Percentiles rank a stretch among this genome's conserved stretches.
Evolutionary conservation across 2,329 filamentous ascomycete species (phyloP).

Genomic region (Graphilbum fragrans): DNA sequence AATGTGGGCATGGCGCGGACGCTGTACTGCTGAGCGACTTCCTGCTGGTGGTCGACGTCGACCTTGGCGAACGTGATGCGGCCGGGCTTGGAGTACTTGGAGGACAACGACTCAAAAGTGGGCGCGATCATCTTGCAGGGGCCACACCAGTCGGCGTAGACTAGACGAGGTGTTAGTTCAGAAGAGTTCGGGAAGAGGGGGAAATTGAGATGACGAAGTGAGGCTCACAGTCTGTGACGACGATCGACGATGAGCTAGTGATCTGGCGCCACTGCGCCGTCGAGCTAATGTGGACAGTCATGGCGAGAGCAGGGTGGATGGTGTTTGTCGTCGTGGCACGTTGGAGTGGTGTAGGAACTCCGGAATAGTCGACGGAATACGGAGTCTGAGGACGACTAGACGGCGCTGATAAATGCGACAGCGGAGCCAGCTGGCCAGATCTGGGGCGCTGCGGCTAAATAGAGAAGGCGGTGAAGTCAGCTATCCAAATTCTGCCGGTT

Average conservation of each 20-base stretch:
- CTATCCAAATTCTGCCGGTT: slow-evolving; percentile 13
- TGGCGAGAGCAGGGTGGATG: slow-evolving; percentile 12
- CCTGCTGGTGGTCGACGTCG: slow-evolving; percentile 73
- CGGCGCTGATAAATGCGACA: too few relatives aligned
- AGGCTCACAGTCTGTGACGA: slow-evolving; percentile 70
- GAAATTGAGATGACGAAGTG: not conserved
- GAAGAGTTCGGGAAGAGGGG: slow-evolving; percentile 10
- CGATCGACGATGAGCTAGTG: slow-evolving; percentile 61
- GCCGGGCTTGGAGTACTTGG: slow-evolving; percentile 67
- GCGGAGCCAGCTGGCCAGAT: too few relatives aligned
- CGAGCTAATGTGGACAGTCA: slow-evolving; percentile 50
- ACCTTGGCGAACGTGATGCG: slow-evolving; percentile 85
- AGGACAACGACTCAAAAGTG: slow-evolving; percentile 72
- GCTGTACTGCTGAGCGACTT: slow-evolving; percentile 64
- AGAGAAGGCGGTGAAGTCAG: slow-evolving; percentile 13
- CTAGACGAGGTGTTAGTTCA: slow-evolving; percentile 29
- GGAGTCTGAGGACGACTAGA: too few relatives aligned
- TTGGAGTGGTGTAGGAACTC: too few relatives aligned
- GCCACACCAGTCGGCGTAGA: slow-evolving; percentile 92
- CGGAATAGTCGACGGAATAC: too few relatives aligned
- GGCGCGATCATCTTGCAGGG: slow-evolving; percentile 90
- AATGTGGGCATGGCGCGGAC: slow-evolving; percentile 91
- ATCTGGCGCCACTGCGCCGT: slow-evolving; percentile 59
- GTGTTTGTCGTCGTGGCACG: too few relatives aligned
- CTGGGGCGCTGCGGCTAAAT: not conserved